These are phyloP conservation scores for Micractinium conductrix DNA, from an alignment of 139 green algal genomes.

Conservation along the genomic window DNA sequence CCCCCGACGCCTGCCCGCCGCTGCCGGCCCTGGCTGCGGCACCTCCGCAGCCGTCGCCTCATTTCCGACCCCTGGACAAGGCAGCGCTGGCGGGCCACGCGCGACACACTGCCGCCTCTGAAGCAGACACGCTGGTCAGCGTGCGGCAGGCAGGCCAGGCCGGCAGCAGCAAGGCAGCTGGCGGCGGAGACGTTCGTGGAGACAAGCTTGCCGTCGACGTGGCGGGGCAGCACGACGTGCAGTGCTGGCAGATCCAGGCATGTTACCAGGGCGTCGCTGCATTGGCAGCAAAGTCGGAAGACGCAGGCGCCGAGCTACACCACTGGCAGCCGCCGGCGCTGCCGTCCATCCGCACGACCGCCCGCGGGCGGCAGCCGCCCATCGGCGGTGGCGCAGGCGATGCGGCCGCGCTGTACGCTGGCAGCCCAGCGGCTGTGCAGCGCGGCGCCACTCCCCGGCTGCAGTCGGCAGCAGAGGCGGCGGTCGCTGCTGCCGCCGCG, in stretches of 20 bases:
- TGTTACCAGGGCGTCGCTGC: background rate
- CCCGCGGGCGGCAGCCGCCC: background rate
- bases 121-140: background rate
- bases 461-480: background rate
- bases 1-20: too few species aligned
- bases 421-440: background rate
- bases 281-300: background rate
- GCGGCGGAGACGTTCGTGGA: too few species aligned
- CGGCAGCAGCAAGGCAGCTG: background rate
- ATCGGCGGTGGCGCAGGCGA: background rate
- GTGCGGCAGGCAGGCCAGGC: background rate
- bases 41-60: background rate
- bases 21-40: too few species aligned
- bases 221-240: background rate
- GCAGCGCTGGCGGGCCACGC: background rate
- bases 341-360: background rate
- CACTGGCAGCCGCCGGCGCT: background rate
- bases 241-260: constrained; percentile 10
- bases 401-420: background rate
- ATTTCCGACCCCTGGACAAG: background rate
- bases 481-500: background rate
- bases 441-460: too few species aligned
- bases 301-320: background rate
- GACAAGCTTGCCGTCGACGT: too few species aligned
- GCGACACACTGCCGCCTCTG: background rate